phyloP scores from a whole-genome alignment of 768 basidiomycete species.

The Lentinula detonsa region DNA sequence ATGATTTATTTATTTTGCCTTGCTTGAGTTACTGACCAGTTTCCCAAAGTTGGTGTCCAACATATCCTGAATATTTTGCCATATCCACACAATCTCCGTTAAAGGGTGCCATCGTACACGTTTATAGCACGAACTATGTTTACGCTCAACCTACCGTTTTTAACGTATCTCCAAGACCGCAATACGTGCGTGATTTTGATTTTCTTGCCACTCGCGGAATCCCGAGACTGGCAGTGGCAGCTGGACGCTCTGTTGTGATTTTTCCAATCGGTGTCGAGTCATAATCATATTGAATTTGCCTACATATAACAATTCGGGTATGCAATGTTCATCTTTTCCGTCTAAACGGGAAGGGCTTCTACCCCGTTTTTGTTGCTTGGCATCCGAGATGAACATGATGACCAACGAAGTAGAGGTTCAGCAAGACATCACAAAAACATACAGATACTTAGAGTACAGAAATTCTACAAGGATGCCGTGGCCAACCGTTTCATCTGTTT shows the following conservation, averaged over 20 bases:
- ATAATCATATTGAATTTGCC: neutral
- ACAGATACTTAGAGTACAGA: neutral
- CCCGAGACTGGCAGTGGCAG: slow-evolving; percentile 62
- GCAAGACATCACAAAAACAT: neutral
- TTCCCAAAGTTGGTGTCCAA: slow-evolving; percentile 64
- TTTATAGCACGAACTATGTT: slow-evolving; percentile 61
- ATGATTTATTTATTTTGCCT: slow-evolving; percentile 11
- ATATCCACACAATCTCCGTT: slow-evolving; percentile 55
- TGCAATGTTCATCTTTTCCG: neutral
- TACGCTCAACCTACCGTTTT: slow-evolving; percentile 61
- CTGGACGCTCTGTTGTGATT: slow-evolving; percentile 52
- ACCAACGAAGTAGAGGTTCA: no score
- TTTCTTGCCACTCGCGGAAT: slow-evolving; percentile 58
- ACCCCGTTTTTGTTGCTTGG: no score
- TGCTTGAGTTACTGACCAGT: slow-evolving; percentile 3
- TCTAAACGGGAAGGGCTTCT: no score
- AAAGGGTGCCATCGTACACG: slow-evolving; percentile 62
- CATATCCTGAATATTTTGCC: slow-evolving; percentile 72
- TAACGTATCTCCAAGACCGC: slow-evolving; percentile 52
- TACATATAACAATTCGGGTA: no score
- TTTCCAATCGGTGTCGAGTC: slow-evolving; percentile 62
- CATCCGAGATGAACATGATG: no score
- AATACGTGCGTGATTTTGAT: slow-evolving; percentile 70
- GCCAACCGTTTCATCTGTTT: no score
- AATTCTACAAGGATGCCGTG: neutral